Conservation (phyloP, 495 filamentous ascomycete genomes). For the Thermothielavioides terrestris region DNA sequence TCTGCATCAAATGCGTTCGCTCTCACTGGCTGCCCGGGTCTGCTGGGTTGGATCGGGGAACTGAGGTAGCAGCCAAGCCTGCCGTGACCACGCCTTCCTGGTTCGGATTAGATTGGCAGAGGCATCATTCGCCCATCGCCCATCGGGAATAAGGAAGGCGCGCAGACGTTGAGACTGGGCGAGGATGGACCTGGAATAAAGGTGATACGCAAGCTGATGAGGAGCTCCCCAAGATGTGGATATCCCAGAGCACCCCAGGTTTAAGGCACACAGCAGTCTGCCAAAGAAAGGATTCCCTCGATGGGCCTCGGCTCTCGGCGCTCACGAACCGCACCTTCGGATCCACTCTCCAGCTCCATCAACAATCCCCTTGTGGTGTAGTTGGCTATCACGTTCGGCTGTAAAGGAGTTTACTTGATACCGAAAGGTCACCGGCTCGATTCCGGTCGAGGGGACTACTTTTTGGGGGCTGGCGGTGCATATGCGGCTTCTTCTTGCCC, state of each 20-base stretch:
- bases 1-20: too few relatives aligned
- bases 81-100: slow-evolving; percentile 1
- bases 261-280: too few relatives aligned
- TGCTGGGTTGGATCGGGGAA: background rate
- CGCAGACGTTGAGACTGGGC: too few relatives aligned
- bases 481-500: too few relatives aligned
- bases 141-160: background rate
- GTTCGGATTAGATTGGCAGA: slow-evolving; percentile 5
- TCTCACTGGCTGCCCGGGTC: too few relatives aligned
- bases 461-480: background rate
- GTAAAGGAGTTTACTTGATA: slow-evolving; percentile 19
- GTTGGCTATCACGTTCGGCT: slow-evolving; percentile 24
- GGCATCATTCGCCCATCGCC: background rate
- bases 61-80: background rate
- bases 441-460: slow-evolving; percentile 24
- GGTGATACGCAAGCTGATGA: too few relatives aligned
- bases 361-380: slow-evolving; percentile 20
- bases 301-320: too few relatives aligned
- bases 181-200: too few relatives aligned
- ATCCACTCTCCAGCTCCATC: background rate
- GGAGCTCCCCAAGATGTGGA: too few relatives aligned
- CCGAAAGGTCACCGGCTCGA: slow-evolving; percentile 25
- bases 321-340: background rate
- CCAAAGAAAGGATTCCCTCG: too few relatives aligned
- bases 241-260: too few relatives aligned